These are phyloP conservation scores for Penicillium daleae DNA, from an alignment of 495 filamentous ascomycete genomes.

Conservation along the genomic window DNA sequence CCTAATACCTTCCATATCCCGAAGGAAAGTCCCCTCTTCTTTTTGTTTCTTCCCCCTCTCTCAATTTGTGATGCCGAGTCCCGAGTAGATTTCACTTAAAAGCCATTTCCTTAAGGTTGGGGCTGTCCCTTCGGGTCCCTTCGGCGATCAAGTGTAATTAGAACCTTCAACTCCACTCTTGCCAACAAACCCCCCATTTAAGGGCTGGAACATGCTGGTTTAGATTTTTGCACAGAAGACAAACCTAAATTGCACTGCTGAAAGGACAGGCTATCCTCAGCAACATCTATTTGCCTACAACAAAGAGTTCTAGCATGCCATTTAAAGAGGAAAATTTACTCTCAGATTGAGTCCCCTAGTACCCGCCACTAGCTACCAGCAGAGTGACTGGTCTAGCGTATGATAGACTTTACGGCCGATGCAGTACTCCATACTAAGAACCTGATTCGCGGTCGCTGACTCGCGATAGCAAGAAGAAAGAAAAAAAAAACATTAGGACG, in stretches of 20 bases:
- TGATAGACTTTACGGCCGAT: conserved; percentile 21
- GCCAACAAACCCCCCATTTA: background rate
- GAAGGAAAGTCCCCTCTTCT: background rate
- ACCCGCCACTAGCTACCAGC: conserved; percentile 12
- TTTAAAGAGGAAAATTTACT: background rate
- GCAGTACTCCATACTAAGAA: background rate
- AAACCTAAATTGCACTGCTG: background rate
- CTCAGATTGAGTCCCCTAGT: conserved; percentile 9
- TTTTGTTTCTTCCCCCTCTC: background rate
- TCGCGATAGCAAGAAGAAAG: background rate
- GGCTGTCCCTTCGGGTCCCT: conserved; percentile 17
- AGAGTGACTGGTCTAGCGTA: conserved; percentile 19
- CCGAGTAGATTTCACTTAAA: background rate
- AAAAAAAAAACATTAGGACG: conserved; percentile 5
- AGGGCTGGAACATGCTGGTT: background rate
- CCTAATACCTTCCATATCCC: background rate
- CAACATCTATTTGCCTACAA: background rate
- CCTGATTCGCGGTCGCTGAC: conserved; percentile 13
- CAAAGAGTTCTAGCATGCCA: background rate
- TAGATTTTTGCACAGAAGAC: background rate
- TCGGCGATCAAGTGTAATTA: conserved; percentile 2
- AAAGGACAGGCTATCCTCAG: background rate
- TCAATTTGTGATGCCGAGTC: background rate
- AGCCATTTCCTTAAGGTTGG: conserved; percentile 24
- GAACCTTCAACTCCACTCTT: conserved; percentile 1